Evolutionary conservation across 139 green algal species (phyloP), one percentile per base, ranked within the genome.

Genomic region (Chlorella ohadii): DNA sequence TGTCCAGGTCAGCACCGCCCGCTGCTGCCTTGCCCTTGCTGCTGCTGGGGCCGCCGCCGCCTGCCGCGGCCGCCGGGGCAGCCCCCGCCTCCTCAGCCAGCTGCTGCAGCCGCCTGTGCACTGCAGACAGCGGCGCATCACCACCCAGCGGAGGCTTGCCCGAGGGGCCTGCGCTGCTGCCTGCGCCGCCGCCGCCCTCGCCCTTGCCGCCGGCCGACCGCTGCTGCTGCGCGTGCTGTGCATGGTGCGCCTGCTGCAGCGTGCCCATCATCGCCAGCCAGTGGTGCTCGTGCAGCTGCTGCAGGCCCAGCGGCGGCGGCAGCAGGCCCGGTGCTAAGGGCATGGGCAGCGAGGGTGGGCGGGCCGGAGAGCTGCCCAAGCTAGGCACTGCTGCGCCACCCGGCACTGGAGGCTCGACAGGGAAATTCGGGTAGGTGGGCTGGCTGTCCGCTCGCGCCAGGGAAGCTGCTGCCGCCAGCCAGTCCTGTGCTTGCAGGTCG

Each of bases 401-500:
- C n/a, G 23, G 38, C 38, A 33, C 70, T 23, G 70, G 22, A 2
- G 70, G 7, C 12, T 81, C 75, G 47, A 72, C 57, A 4, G 75
- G 33, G 59, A 81, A 81, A 36, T 38, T 13, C 1, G 38, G 56
- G 36, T 57, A 80, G 25, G 13, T 64, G n/a, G 74, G 56, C 56
- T 81, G 75, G 75, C 75, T 81, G 75, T 81, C 75, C 5, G 75
- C 75, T 1, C 75, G 56, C 0, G 75, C 75, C 22, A 81, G 75
- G 0, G 75, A 81, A 23, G 75, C 75, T 1, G 75, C 75, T 27
- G 75, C 75, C 23, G 59, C 75, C 56, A 81, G 75, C 75, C 75
- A 81, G 75, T 81, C 75, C 57, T 81, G 75, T 22, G 56, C 56
- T 17, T 81, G 75, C 75, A 81, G 34, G 57, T 81, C 75, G 34